Percentiles rank a stretch among this genome's conserved stretches.
phyloP scores from a whole-genome alignment of 208 protist species.

The Crithidia bombi region DNA sequence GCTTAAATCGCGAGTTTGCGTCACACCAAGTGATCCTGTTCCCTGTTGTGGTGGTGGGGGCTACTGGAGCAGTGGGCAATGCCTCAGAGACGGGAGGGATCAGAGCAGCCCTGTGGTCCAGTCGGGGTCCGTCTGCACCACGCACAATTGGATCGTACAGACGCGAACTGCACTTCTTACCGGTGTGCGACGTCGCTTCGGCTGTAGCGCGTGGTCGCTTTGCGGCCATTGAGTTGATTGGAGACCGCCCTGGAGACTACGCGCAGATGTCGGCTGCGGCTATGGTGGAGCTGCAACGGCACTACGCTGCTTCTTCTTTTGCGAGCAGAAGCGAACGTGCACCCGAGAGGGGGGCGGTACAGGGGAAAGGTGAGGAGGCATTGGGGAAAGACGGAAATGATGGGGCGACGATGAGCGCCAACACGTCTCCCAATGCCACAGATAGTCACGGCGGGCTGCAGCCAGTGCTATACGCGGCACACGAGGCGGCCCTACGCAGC shows the following conservation, averaged over 20 bases:
- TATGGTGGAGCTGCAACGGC: conserved; percentile 40
- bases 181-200: conserved; percentile 50
- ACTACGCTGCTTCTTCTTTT: background rate
- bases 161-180: conserved; percentile 43
- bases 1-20: conserved; percentile 69
- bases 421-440: background rate
- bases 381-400: too few species aligned
- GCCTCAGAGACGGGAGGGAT: background rate
- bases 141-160: conserved; percentile 46
- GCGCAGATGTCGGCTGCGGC: conserved; percentile 48
- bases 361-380: background rate
- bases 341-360: background rate
- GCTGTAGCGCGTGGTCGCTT: conserved; percentile 66
- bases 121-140: background rate
- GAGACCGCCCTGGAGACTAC: conserved; percentile 79
- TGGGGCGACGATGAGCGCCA: background rate
- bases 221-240: conserved; percentile 76
- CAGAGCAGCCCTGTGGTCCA: too few species aligned
- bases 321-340: too few species aligned
- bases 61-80: background rate
- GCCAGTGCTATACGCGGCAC: conserved; percentile 65
- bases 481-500: conserved; percentile 45
- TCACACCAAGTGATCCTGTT: conserved; percentile 40
- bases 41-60: conserved; percentile 46
- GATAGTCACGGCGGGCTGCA: conserved; percentile 38